Evolutionary conservation across 2,329 filamentous ascomycete genomes (phyloP), one percentile per base, ranked within the genome.

Genomic region (Plectosphaerella sp.): DNA sequence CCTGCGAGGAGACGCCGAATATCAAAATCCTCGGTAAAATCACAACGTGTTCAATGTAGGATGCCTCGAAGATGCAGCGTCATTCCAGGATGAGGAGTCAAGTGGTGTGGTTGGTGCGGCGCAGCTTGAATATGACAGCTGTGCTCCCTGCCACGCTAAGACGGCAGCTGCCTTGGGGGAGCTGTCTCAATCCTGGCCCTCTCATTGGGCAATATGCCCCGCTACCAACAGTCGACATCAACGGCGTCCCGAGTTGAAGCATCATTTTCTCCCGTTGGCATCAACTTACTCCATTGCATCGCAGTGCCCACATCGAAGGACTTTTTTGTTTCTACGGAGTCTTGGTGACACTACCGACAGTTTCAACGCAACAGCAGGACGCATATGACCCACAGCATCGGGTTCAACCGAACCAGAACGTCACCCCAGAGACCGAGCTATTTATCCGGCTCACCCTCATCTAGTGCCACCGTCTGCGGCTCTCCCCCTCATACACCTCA

Each of bases 401-500:
- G 22, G 22, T 5, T 3, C 22, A 22, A 33, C 28, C 4, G 28
- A 33, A 33, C 28, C 8, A 12, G 4, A 33, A 33, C 28, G 28
- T 33, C 28, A 4, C 28, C 8, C 8, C 28, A 33, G 2, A 3
- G 8, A 33, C 8, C 2, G 28, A 33, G 28, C 28, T 33, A 9
- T 22, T 22, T 7, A 33, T 3, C 4, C 28, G n/a, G n/a, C n/a
- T n/a, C 8, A 33, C 4, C 28, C 28, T 3, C 28, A 10, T 9
- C 37, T 39, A 39, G 37, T 16, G 37, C 41, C 41, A 43, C 5
- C 41, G 41, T 7, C 6, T 22, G 4, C 11, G 2, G 41, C 53
- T 62, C 53, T 62, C 57, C 3, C 53, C 18, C 5, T 72, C 63
- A 36, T 70, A 68, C 52, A 57, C 48, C 0, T 50, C 41, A 55